Base-by-base conservation (phyloP, 2,329 filamentous ascomycete species). In the Aureobasidium sp. region DNA sequence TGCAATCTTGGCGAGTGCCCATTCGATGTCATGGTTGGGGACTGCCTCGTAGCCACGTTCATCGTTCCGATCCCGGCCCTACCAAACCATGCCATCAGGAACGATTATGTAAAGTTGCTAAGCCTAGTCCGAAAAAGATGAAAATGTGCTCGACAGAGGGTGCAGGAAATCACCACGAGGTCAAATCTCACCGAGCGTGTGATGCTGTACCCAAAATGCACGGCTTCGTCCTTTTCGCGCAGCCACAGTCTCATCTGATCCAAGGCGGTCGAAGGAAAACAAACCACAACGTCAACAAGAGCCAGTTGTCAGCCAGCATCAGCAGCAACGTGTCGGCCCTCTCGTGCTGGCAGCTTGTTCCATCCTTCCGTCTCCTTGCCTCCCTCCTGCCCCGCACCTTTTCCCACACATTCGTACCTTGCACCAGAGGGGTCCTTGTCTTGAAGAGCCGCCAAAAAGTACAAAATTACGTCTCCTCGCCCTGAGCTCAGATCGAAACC, bases 401-500 rank as follows among this genome's bases (percentile, higher is more conserved):
- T 52, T 45, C 53, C 37, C 40, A 57, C 53, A 44, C 31, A 45
- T 19, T 45, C 40, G 53, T 45, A 57, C 53, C 27, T 57, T 42
- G 50, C 37, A 54, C 37, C 22, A 31, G 37, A 42, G 33, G 15
- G 35, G 52, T 8, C 37, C 52, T 54, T 53, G 22, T 53, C 29
- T 29, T 45, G 53, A n/a, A 31, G 48, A 50, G 48, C 48, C 31
- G 49, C 11, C 45, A 8, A 35, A 44, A 40, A 50, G 53, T 60
- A 60, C 57, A 60, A 60, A 50, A 60, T 50, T 60, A 33, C 57
- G 45, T 42, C 57, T 60, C 45, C 27, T 50, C 57, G 57, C 57
- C 45, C 56, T 60, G 57, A 24, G 17, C 31, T 60, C 45, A 44
- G 45, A 60, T 50, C 45, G 35, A 50, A 60, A 60, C 57, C 45